A percentile compares a stretch with the other conserved stretches of the same genome.
These are phyloP conservation scores for Fragilaria crotonensis DNA, from an alignment of 108 stramenopile species.

Conservation along the genomic window DNA sequence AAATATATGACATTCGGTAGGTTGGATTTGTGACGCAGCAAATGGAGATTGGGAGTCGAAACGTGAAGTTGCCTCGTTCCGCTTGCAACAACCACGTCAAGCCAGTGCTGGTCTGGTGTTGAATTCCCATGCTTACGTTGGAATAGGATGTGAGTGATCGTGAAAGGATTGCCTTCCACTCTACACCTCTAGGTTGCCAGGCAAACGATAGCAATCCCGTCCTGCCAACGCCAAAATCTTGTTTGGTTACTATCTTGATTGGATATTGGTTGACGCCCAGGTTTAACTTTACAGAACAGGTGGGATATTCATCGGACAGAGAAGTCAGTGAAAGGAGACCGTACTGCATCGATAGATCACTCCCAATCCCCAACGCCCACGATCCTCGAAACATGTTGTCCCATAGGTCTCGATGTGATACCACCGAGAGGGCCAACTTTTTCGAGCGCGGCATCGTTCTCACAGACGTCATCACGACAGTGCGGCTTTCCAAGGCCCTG, in stretches of 20 bases:
- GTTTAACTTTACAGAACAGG: conserved; percentile 9
- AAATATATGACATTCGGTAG: conserved; percentile 15
- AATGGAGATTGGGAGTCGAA: conserved; percentile 32
- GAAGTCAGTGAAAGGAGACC: conserved; percentile 5
- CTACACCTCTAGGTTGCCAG: conserved; percentile 23
- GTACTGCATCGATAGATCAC: conserved; percentile 11
- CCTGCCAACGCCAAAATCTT: conserved; percentile 12
- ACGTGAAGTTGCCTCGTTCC: conserved; percentile 19
- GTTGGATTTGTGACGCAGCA: conserved; percentile 12
- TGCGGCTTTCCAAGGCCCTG: neutral
- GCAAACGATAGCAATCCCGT: conserved; percentile 14
- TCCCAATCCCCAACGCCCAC: conserved; percentile 10
- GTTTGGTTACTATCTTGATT: conserved; percentile 1
- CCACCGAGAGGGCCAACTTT: conserved; percentile 4
- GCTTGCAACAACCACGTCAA: conserved; percentile 42
- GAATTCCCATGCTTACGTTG: conserved; percentile 26
- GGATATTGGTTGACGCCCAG: conserved; percentile 12
- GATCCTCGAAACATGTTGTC: conserved; percentile 8
- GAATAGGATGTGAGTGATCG: conserved; percentile 15
- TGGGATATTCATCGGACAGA: neutral
- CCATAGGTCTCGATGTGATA: conserved; percentile 12
- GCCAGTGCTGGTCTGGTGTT: conserved; percentile 25
- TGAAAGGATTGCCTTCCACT: conserved; percentile 10
- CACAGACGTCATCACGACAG: conserved; percentile 1
- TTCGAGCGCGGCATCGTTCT: conserved; percentile 3